Percentiles rank a stretch among this genome's conserved stretches.
Evolutionary conservation across 768 basidiomycete genomes (phyloP).

Genomic region (Kwoniella sp.): DNA sequence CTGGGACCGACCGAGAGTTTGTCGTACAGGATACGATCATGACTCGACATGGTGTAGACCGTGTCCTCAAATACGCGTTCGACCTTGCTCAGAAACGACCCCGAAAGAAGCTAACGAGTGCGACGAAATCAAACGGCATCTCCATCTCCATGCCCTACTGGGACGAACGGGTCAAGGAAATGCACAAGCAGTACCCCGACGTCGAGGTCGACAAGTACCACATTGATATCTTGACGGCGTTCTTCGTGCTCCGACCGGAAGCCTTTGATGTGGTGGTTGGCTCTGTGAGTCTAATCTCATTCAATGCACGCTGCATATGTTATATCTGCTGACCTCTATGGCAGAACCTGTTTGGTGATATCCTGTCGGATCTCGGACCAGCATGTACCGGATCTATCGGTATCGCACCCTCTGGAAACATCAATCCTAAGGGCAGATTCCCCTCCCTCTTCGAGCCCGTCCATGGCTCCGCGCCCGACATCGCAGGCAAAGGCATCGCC

Average conservation of each 20-base stretch:
- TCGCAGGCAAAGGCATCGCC: conserved; percentile 75
- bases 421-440: conserved; percentile 52
- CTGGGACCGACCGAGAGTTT: conserved; percentile 32
- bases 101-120: conserved; percentile 62
- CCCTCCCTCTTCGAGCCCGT: conserved; percentile 98
- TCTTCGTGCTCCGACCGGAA: conserved; percentile 30
- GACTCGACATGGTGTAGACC: conserved; percentile 61
- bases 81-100: conserved; percentile 62
- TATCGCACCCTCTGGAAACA: conserved; percentile 95
- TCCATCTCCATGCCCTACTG: conserved; percentile 33
- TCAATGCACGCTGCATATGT: background rate
- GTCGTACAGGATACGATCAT: conserved; percentile 58
- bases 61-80: conserved; percentile 64
- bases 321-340: background rate
- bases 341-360: conserved; percentile 63
- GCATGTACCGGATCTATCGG: conserved; percentile 97
- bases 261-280: conserved; percentile 31
- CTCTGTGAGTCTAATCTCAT: conserved; percentile 65
- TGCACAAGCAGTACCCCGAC: conserved; percentile 17
- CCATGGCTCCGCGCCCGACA: conserved; percentile 99
- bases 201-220: conserved; percentile 29
- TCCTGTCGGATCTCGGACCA: conserved; percentile 96
- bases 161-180: conserved; percentile 25
- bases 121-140: conserved; percentile 62
- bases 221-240: conserved; percentile 30